These are phyloP conservation scores for Zymoseptoria pseudotritici DNA, from an alignment of 2,329 filamentous ascomycete genomes.

Conservation along the genomic window DNA sequence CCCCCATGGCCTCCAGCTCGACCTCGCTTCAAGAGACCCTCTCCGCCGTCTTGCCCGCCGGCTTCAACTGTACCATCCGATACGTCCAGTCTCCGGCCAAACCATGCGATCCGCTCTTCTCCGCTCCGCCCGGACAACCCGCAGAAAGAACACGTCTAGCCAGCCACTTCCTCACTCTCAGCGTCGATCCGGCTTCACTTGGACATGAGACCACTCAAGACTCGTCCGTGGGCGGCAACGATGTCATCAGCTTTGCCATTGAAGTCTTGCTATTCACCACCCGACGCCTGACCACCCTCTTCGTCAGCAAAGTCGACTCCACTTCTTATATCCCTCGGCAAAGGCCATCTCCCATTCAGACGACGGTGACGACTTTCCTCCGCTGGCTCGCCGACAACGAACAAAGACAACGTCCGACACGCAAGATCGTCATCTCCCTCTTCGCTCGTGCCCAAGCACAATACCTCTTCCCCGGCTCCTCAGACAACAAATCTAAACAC, in stretches of 20 bases:
- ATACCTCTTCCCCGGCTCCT: constrained; percentile 89
- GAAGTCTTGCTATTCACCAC: constrained; percentile 85
- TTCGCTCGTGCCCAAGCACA: constrained; percentile 90
- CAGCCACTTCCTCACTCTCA: constrained; percentile 65
- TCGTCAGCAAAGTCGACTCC: constrained; percentile 95
- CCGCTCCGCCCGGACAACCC: constrained; percentile 62
- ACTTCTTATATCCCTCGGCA: constrained; percentile 72
- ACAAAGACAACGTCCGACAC: constrained; percentile 40
- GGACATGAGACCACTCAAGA: constrained; percentile 18
- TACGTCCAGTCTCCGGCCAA: constrained; percentile 83
- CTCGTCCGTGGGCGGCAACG: constrained; percentile 14
- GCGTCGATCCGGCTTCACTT: constrained; percentile 29
- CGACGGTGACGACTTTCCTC: constrained; percentile 68
- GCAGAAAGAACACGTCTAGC: constrained; percentile 78
- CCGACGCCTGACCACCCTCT: constrained; percentile 71
- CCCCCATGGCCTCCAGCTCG: background rate
- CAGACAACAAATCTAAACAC: constrained; percentile 78
- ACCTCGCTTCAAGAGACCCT: constrained; percentile 36
- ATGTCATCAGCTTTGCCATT: constrained; percentile 71
- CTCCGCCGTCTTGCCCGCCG: constrained; percentile 45
- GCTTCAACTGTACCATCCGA: constrained; percentile 60
- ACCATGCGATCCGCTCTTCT: constrained; percentile 67
- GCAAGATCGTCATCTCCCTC: constrained; percentile 65
- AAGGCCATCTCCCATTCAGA: constrained; percentile 65
- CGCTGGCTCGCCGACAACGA: constrained; percentile 60